A percentile compares a stretch with the other conserved stretches of the same genome.
These are phyloP conservation scores for Ogataea hybrid DNA, from an alignment of 1,139 yeast genomes.

Conservation along the genomic window DNA sequence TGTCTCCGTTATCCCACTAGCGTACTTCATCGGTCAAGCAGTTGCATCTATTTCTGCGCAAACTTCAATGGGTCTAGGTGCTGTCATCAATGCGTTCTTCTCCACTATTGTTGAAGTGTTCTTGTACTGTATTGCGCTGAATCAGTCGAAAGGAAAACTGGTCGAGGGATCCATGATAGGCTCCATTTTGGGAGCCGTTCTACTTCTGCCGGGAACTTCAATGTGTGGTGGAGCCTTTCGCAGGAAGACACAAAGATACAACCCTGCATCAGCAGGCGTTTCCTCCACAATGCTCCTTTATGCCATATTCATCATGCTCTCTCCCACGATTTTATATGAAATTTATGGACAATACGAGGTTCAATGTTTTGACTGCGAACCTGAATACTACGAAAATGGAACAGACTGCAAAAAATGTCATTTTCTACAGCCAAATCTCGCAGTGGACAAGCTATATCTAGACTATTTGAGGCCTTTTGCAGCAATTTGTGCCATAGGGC, in stretches of 20 bases:
- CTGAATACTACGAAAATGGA: conserved; percentile 10
- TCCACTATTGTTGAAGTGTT: conserved; percentile 94
- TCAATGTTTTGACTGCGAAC: conserved; percentile 54
- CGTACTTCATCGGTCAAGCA: conserved; percentile 97
- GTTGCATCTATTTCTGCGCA: conserved; percentile 98
- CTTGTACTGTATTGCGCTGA: conserved; percentile 85
- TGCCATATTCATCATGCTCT: conserved; percentile 89
- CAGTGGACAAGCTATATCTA: conserved; percentile 59
- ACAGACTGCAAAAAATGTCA: conserved; percentile 66
- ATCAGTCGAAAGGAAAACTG: conserved; percentile 79
- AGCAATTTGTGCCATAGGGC: conserved; percentile 70
- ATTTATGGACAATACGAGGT: conserved; percentile 88
- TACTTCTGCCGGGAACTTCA: conserved; percentile 87
- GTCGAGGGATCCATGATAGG: conserved; percentile 99
- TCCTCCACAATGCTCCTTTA: conserved; percentile 92
- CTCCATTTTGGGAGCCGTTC: conserved; percentile 87
- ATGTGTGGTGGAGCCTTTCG: conserved; percentile 97
- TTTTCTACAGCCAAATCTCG: conserved; percentile 72
- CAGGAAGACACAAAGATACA: conserved; percentile 90
- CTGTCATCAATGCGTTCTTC: conserved; percentile 95
- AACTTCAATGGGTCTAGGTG: conserved; percentile 99
- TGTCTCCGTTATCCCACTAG: conserved; percentile 85
- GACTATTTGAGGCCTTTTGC: conserved; percentile 78
- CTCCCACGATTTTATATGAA: conserved; percentile 89
- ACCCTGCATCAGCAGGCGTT: conserved; percentile 96